Evolutionary conservation across 83 land plant species (phyloP).

Genomic region (Diphasiastrum complanatum): DNA sequence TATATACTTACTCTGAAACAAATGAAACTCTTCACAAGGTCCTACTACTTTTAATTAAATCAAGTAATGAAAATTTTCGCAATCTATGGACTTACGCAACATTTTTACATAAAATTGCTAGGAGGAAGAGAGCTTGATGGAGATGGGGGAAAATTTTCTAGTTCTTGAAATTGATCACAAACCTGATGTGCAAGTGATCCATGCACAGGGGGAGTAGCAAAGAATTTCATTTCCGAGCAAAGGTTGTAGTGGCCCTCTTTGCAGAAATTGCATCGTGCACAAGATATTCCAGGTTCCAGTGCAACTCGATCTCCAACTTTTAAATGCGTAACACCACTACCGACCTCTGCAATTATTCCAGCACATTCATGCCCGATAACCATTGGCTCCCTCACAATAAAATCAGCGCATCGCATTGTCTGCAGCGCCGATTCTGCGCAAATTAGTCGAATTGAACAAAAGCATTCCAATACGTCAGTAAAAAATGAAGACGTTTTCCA

Average conservation of each 20-base stretch:
- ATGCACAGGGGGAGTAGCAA: constrained; percentile 42
- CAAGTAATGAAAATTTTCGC: too few relatives aligned
- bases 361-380: constrained; percentile 44
- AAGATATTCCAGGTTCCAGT: constrained; percentile 39
- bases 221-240: constrained; percentile 33
- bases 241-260: constrained; percentile 33
- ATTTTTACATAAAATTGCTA: background rate
- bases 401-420: constrained; percentile 27
- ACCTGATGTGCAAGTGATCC: constrained; percentile 41
- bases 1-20: background rate
- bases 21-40: too few relatives aligned
- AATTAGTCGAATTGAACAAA: too few relatives aligned
- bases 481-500: background rate
- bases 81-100: background rate
- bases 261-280: constrained; percentile 25
- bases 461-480: background rate
- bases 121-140: background rate
- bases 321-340: constrained; percentile 28
- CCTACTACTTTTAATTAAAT: background rate
- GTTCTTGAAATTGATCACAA: too few relatives aligned
- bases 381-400: constrained; percentile 43
- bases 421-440: constrained; percentile 6
- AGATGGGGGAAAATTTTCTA: too few relatives aligned
- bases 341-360: constrained; percentile 32
- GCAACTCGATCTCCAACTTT: constrained; percentile 40